Base-by-base conservation (phyloP, 768 basidiomycete species). In the Clathrus columnatus region DNA sequence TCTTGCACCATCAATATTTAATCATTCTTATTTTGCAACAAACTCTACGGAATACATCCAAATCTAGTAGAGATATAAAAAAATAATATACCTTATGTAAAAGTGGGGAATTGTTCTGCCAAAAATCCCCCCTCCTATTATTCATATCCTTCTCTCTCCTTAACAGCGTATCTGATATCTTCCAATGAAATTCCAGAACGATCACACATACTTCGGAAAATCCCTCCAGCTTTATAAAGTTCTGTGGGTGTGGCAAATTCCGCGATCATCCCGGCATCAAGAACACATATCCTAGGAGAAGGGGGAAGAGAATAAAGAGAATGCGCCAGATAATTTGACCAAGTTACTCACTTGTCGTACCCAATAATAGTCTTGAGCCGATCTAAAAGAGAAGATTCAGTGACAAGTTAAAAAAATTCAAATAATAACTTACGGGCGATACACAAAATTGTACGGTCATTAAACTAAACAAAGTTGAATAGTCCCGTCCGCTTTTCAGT, bases 191-290 rank as follows among this genome's bases (percentile, higher is more conserved):
- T 88, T 28, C 79, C 79, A n/a, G 86, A 87, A 56, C 81, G 81
- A 26, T 89, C 83, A 63, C 90, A 92, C 90, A 95, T 93, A 47
- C 82, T 80, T 36, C 81, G 77, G 74, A 94, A 94, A 60, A 90
- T 84, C 1, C 88, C 83, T 50, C 78, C 73, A 2, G 71, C 57
- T 6, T 67, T 71, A 68, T 80, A 91, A 17, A 94, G 68, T 43
- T 74, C 77, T 23, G 74, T 69, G 0, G 92, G 91, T 2, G 86
- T 84, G 65, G 91, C 91, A 63, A 88, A 87, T 76, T 94, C 91
- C 75, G 80, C 83, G 54, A 93, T 85, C 53, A 73, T 70, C 0
- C 92, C 92, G 1, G 83, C 82, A 62, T 90, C 84, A 66, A 95
- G 80, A 17, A 94, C 92, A 61, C 90, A 84, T 29, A 96, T 88